A percentile compares a stretch with the other conserved stretches of the same genome.
phyloP scores from a whole-genome alignment of 139 green algal genomes.

The Raphidocelis subcapitata region DNA sequence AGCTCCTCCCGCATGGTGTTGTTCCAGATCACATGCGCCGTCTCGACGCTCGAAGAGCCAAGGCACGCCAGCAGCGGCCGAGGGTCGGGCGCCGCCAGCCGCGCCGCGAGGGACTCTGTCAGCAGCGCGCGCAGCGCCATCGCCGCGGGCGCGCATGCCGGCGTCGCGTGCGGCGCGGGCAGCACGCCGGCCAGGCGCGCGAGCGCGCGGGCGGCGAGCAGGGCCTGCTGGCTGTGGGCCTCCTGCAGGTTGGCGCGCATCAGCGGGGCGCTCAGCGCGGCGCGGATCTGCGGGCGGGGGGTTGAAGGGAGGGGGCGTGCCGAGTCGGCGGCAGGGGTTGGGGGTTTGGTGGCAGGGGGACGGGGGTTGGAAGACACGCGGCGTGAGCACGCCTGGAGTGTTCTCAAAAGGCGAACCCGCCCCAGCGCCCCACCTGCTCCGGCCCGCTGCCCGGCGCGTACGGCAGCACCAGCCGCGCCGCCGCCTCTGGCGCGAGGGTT shows the following conservation, averaged over 20 bases:
- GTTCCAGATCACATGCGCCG: conserved; percentile 87
- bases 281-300: too few species aligned
- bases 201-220: conserved; percentile 73
- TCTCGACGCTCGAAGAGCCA: conserved; percentile 53
- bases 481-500: conserved; percentile 48
- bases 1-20: conserved; percentile 79
- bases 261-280: conserved; percentile 19
- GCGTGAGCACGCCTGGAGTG: too few species aligned
- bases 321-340: too few species aligned
- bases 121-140: conserved; percentile 69
- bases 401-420: too few species aligned
- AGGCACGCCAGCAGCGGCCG: conserved; percentile 67
- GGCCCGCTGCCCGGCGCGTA: conserved; percentile 9
- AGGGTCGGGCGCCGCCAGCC: conserved; percentile 62
- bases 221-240: conserved; percentile 70
- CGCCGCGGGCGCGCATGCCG: conserved; percentile 23
- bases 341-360: too few species aligned
- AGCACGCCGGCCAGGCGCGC: conserved; percentile 60
- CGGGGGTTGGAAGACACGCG: too few species aligned
- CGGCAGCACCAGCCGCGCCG: conserved; percentile 25
- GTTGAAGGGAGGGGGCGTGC: too few species aligned
- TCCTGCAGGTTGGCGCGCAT: conserved; percentile 58
- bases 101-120: conserved; percentile 71
- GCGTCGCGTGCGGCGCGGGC: conserved; percentile 32
- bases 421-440: too few species aligned